These are phyloP conservation scores for Cochlearia excelsa DNA, from an alignment of 345 rosid genomes.

Conservation along the genomic window DNA sequence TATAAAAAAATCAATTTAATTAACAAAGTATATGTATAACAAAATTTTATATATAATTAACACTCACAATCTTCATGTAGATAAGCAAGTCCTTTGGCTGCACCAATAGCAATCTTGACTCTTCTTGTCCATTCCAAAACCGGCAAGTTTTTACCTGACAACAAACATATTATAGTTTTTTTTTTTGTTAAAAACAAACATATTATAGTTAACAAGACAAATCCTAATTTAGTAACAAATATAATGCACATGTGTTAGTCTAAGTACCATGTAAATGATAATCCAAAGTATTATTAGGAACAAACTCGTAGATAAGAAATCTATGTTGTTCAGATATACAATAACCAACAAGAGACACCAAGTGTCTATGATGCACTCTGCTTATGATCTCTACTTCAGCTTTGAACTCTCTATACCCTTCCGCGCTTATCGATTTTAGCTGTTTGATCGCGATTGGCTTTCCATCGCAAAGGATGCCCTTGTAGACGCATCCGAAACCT, in stretches of 20 bases:
- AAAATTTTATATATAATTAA: not conserved
- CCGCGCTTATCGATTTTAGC: conserved; percentile 40
- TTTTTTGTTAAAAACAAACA: too few relatives aligned
- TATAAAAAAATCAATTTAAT: too few relatives aligned
- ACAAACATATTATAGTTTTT: not conserved
- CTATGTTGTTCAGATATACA: conserved; percentile 43
- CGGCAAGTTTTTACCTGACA: conserved; percentile 45
- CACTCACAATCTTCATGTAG: conserved; percentile 74
- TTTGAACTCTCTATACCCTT: conserved; percentile 39
- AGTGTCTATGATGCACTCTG: conserved; percentile 43
- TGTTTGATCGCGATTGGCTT: conserved; percentile 65
- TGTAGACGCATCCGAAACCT: conserved; percentile 39
- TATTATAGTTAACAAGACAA: too few relatives aligned
- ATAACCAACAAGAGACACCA: conserved; percentile 71
- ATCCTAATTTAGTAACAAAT: not conserved
- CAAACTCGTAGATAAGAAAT: conserved; percentile 40
- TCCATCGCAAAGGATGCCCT: conserved; percentile 41
- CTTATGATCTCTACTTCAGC: conserved; percentile 44
- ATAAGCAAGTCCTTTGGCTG: conserved; percentile 80
- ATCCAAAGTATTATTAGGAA: conserved; percentile 38
- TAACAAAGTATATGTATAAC: not conserved
- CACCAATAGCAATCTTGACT: conserved; percentile 67
- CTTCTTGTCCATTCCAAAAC: conserved; percentile 49
- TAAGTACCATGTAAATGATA: conserved; percentile 39
- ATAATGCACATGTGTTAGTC: too few relatives aligned